Evolutionary conservation across 2,329 filamentous ascomycete species (phyloP).

Genomic region (Xylariaceae sp.): DNA sequence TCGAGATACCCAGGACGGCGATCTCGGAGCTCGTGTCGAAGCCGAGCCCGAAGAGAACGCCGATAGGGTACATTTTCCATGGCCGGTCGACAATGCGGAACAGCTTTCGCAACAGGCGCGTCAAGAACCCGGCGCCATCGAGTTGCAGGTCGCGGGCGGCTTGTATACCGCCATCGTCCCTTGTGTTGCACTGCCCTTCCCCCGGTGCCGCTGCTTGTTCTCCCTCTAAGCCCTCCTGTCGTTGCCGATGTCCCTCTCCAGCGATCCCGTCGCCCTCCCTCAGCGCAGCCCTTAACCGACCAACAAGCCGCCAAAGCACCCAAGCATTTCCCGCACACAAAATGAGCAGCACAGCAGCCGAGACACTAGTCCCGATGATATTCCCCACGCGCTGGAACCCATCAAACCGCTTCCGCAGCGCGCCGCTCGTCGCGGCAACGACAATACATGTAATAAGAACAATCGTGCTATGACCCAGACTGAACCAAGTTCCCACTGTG

Average conservation of each 20-base stretch:
- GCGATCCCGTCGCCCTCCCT: conserved; percentile 33
- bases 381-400: conserved; percentile 76
- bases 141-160: conserved; percentile 58
- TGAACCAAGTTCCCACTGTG: conserved; percentile 93
- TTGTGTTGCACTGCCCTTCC: conserved; percentile 22
- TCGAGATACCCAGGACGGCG: conserved; percentile 84
- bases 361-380: conserved; percentile 85
- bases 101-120: conserved; percentile 65
- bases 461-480: conserved; percentile 87
- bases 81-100: conserved; percentile 72
- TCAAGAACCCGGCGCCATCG: conserved; percentile 73
- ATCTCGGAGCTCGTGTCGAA: conserved; percentile 97
- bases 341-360: conserved; percentile 75
- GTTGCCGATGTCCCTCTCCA: too few relatives aligned
- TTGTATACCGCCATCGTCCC: conserved; percentile 6
- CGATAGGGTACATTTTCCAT: conserved; percentile 65
- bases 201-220: conserved; percentile 29
- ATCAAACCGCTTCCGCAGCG: conserved; percentile 75
- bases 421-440: conserved; percentile 85
- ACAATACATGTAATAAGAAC: conserved; percentile 87
- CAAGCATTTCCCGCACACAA: conserved; percentile 81
- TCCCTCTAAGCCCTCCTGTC: too few relatives aligned
- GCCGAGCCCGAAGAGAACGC: conserved; percentile 83
- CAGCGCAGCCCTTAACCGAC: conserved; percentile 62
- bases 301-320: conserved; percentile 75